Conservation (phyloP, 257 asterid genomes). For the Dorcoceras hygrometricum region DNA sequence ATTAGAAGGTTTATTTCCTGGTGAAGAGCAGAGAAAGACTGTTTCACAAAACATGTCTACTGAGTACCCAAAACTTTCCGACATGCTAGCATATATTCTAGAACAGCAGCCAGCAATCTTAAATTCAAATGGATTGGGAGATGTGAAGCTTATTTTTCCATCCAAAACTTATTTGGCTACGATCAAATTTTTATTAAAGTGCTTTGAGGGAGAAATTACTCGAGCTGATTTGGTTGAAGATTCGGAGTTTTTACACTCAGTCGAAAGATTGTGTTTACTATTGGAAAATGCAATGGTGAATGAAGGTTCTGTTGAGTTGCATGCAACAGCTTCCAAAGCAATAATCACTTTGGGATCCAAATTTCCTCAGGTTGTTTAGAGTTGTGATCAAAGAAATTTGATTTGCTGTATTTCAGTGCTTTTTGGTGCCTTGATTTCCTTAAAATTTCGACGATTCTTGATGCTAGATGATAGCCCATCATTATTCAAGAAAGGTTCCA, state of each 20-base stretch:
- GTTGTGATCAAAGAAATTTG: constrained; percentile 13
- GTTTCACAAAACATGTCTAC: constrained; percentile 34
- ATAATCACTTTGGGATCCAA: constrained; percentile 72
- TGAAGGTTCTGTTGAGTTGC: constrained; percentile 92
- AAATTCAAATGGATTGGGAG: constrained; percentile 45
- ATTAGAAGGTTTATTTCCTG: constrained; percentile 88
- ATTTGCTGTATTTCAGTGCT: constrained; percentile 12
- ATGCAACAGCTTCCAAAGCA: constrained; percentile 86
- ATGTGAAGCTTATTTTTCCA: constrained; percentile 55
- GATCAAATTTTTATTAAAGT: constrained; percentile 87
- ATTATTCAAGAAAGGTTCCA: constrained; percentile 61
- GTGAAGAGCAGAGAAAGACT: constrained; percentile 61
- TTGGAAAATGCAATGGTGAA: constrained; percentile 82
- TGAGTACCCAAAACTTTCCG: constrained; percentile 72
- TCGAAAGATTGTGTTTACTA: constrained; percentile 62
- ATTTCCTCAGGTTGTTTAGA: constrained; percentile 64
- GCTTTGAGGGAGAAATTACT: constrained; percentile 75
- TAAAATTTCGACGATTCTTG: constrained; percentile 25
- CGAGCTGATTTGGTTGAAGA: constrained; percentile 39
- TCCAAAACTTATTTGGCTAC: constrained; percentile 76
- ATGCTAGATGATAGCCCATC: constrained; percentile 70
- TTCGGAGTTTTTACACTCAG: constrained; percentile 46
- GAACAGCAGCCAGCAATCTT: constrained; percentile 71
- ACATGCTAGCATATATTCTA: constrained; percentile 71
- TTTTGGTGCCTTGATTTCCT: constrained; percentile 20